Evolutionary conservation across 805 yeast genomes (phyloP).

Genomic region (Ogataea parapolymorpha): DNA sequence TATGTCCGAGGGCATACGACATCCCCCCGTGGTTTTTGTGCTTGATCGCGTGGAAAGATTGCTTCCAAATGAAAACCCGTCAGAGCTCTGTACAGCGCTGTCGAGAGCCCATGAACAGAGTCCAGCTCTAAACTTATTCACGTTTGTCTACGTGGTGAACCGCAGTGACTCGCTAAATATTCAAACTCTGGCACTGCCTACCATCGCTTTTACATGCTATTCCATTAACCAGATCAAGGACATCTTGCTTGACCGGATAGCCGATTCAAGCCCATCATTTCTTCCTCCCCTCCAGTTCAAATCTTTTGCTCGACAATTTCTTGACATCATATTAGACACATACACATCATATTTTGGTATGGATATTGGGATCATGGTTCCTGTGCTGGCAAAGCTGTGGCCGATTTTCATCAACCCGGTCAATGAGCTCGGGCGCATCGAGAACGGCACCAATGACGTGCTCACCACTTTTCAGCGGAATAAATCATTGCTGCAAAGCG

Average conservation of each 20-base stretch:
- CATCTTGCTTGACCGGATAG: conserved; percentile 30
- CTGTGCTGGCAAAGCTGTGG: conserved; percentile 30
- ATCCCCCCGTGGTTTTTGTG: conserved; percentile 41
- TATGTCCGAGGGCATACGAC: background rate
- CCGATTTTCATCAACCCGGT: conserved; percentile 30
- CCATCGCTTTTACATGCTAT: conserved; percentile 39
- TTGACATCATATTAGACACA: conserved; percentile 44
- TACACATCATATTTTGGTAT: conserved; percentile 44
- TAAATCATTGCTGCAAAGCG: conserved; percentile 24
- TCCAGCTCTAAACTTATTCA: conserved; percentile 28
- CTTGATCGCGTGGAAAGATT: conserved; percentile 43
- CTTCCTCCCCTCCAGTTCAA: conserved; percentile 14
- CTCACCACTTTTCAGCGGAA: conserved; percentile 27
- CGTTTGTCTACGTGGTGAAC: conserved; percentile 39
- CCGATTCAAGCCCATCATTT: background rate
- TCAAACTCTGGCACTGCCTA: conserved; percentile 40
- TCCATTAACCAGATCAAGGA: conserved; percentile 34
- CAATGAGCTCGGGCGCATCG: conserved; percentile 15
- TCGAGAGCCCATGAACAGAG: conserved; percentile 43
- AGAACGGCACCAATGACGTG: conserved; percentile 26
- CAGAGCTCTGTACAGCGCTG: conserved; percentile 40
- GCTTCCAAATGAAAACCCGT: conserved; percentile 33
- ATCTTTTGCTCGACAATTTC: conserved; percentile 33
- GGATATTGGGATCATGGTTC: conserved; percentile 36
- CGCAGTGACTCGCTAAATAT: conserved; percentile 38